Conservation (phyloP, 495 filamentous ascomycete genomes). For the Melanomma pulvis-pyrius region DNA sequence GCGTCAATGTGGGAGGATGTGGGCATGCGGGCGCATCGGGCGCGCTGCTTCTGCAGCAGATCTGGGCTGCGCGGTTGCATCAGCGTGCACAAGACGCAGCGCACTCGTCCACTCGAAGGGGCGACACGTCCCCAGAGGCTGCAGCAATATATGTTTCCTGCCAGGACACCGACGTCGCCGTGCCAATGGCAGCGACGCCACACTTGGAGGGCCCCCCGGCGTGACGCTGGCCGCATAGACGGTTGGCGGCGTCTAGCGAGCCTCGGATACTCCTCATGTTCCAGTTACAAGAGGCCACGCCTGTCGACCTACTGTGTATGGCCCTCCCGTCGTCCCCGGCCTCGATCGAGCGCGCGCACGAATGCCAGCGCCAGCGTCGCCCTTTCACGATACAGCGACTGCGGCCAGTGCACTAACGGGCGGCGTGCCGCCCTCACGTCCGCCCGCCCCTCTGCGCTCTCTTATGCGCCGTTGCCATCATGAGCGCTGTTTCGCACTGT, state of each 20-base stretch:
- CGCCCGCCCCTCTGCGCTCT: slow-evolving; percentile 14
- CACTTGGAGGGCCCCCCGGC: slow-evolving; percentile 1
- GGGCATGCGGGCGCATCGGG: slow-evolving; percentile 8
- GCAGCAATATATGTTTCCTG: slow-evolving; percentile 21
- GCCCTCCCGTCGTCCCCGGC: slow-evolving; percentile 21
- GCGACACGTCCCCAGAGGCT: slow-evolving; percentile 29
- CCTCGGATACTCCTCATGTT: not conserved
- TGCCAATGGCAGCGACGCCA: slow-evolving; percentile 20
- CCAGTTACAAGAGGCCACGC: slow-evolving; percentile 32
- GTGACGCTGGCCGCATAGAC: slow-evolving; percentile 36
- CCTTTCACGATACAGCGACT: slow-evolving; percentile 13
- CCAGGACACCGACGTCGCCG: not conserved
- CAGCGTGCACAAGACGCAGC: slow-evolving; percentile 10
- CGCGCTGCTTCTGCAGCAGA: slow-evolving; percentile 13
- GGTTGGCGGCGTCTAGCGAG: slow-evolving; percentile 7
- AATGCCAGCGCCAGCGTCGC: slow-evolving; percentile 34
- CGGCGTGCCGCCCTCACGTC: not conserved
- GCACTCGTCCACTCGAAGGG: slow-evolving; percentile 17
- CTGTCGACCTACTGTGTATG: slow-evolving; percentile 5
- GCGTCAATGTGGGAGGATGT: slow-evolving; percentile 20
- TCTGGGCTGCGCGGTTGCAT: slow-evolving; percentile 20
- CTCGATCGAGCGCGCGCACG: slow-evolving; percentile 8
- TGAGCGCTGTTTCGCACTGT: slow-evolving; percentile 22
- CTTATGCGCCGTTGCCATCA: slow-evolving; percentile 24
- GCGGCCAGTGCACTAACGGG: slow-evolving; percentile 10